Evolutionary conservation across 306 rosid genomes (phyloP), one percentile per base, ranked within the genome.

Genomic region (Trifolium pratense): DNA sequence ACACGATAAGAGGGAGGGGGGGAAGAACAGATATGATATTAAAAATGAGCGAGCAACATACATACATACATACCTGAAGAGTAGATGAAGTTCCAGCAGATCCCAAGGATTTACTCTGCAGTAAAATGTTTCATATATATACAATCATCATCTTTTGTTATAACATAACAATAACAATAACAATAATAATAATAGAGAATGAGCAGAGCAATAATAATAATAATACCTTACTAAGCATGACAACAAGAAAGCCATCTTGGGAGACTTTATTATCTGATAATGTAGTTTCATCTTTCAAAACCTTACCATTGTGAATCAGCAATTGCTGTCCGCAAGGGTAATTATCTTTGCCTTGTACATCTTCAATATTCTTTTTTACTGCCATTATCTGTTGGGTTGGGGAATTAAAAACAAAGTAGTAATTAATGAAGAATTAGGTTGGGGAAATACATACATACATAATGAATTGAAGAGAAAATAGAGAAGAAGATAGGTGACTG

Each of bases 141-240:
- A n/a, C n/a, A n/a, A n/a, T n/a, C n/a, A n/a, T n/a, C n/a, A n/a
- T n/a, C n/a, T n/a, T n/a, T n/a, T n/a, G n/a, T n/a, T n/a, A n/a
- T n/a, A n/a, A n/a, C n/a, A n/a, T n/a, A n/a, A n/a, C n/a, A n/a
- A n/a, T n/a, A n/a, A n/a, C n/a, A n/a, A n/a, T n/a, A n/a, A n/a
- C n/a, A n/a, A n/a, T n/a, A n/a, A n/a, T n/a, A n/a, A n/a, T n/a
- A n/a, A n/a, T n/a, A n/a, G n/a, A n/a, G n/a, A n/a, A n/a, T n/a
- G n/a, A n/a, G n/a, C n/a, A n/a, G n/a, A n/a, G n/a, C n/a, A n/a
- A n/a, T n/a, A n/a, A n/a, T n/a, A n/a, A n/a, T n/a, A n/a, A n/a
- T n/a, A n/a, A n/a, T 80, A 92, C 97, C 96, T 93, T 93, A 84
- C 96, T 87, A 71, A 93, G 98, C 98, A 91, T 93, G 84, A 91